Evolutionary conservation across 148 eudicot genomes (phyloP).

Genomic region (Vaccinium myrtillus): DNA sequence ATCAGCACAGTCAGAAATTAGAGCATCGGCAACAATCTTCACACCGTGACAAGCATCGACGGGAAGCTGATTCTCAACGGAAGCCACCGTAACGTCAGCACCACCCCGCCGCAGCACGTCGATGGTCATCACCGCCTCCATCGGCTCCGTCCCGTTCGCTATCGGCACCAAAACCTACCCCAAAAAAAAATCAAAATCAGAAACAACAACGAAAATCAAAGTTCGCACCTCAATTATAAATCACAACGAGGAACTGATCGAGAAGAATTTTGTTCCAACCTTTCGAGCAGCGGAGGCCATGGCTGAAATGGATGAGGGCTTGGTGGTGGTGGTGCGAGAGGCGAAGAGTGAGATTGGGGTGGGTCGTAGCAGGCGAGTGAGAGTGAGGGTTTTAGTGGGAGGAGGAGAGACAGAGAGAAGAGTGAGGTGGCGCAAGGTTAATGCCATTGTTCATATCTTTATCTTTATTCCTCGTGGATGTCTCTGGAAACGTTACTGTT

Average conservation of each 20-base stretch:
- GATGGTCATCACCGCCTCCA: slow-evolving; percentile 82
- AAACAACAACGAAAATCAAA: background rate
- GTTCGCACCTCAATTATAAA: background rate
- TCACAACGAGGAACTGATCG: background rate
- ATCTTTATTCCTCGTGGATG: background rate
- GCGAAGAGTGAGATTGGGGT: slow-evolving; percentile 20
- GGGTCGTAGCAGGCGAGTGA: slow-evolving; percentile 15
- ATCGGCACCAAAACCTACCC: slow-evolving; percentile 83
- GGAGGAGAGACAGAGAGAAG: slow-evolving; percentile 22
- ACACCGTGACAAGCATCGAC: slow-evolving; percentile 77
- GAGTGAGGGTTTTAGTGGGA: slow-evolving; percentile 24
- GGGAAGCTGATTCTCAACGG: slow-evolving; percentile 71
- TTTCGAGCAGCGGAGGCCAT: slow-evolving; percentile 75
- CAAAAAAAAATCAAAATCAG: background rate
- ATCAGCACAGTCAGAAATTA: slow-evolving; percentile 61
- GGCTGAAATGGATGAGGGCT: slow-evolving; percentile 31
- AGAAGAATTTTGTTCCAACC: slow-evolving; percentile 26
- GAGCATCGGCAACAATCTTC: slow-evolving; percentile 82
- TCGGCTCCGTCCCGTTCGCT: slow-evolving; percentile 93
- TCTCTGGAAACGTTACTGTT: background rate
- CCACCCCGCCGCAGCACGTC: slow-evolving; percentile 90
- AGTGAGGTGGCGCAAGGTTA: slow-evolving; percentile 45
- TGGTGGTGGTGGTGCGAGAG: slow-evolving; percentile 20
- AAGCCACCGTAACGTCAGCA: slow-evolving; percentile 92
- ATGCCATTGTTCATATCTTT: slow-evolving; percentile 29